Evolutionary conservation across 345 rosid species (phyloP).

Genomic region (Pistacia vera): DNA sequence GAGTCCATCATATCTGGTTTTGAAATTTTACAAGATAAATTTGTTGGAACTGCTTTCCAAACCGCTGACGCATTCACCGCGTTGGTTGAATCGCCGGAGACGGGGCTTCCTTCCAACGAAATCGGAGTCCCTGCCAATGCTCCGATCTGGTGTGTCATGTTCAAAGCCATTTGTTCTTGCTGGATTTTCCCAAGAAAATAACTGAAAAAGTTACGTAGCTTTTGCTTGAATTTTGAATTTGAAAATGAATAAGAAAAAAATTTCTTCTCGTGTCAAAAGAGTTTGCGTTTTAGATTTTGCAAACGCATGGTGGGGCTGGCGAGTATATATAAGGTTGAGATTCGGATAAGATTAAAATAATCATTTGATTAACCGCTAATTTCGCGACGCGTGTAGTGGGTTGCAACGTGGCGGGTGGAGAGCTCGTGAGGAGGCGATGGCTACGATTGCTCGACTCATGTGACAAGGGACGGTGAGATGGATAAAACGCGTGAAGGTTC

Average conservation of each 20-base stretch:
- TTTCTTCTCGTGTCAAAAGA: too few species aligned
- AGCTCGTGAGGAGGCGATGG: slow-evolving; percentile 41
- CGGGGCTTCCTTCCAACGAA: slow-evolving; percentile 28
- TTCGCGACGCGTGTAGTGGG: not conserved
- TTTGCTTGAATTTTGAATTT: not conserved
- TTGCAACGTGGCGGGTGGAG: slow-evolving; percentile 27
- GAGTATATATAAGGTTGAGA: slow-evolving; percentile 31
- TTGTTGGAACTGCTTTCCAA: slow-evolving; percentile 47
- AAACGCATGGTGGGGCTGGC: not conserved
- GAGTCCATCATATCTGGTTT: slow-evolving; percentile 30
- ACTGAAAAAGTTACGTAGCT: not conserved
- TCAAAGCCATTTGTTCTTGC: slow-evolving; percentile 55
- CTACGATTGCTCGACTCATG: slow-evolving; percentile 38
- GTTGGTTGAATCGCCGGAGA: slow-evolving; percentile 37
- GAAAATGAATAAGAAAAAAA: too few species aligned
- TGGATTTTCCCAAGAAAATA: slow-evolving; percentile 11
- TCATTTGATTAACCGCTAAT: fast-evolving
- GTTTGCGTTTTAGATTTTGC: not conserved
- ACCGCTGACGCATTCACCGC: slow-evolving; percentile 54
- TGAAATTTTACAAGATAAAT: slow-evolving; percentile 32
- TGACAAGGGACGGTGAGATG: slow-evolving; percentile 53
- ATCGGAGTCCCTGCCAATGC: slow-evolving; percentile 62
- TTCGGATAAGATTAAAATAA: slow-evolving; percentile 40
- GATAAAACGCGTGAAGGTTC: slow-evolving; percentile 32
- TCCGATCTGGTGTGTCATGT: slow-evolving; percentile 67